Evolutionary conservation across 768 basidiomycete genomes (phyloP).

Genomic region (Arthromyces matolae): DNA sequence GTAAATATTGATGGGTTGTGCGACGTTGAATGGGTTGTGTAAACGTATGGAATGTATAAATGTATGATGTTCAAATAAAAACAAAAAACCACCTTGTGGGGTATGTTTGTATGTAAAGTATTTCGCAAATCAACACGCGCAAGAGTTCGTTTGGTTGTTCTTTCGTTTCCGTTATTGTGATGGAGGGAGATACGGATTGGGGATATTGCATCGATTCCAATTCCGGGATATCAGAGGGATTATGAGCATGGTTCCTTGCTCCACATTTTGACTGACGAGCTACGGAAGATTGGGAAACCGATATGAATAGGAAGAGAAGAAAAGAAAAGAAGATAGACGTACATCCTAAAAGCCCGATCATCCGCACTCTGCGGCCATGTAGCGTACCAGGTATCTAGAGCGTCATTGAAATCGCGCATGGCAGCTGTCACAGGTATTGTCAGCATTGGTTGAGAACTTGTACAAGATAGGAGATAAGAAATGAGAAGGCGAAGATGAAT

Average conservation of each 20-base stretch:
- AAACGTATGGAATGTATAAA: too few species aligned
- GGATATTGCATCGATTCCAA: not conserved
- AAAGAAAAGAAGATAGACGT: slow-evolving; percentile 9
- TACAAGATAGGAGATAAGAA: not conserved
- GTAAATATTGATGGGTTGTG: too few species aligned
- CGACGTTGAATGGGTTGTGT: too few species aligned
- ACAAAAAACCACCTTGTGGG: too few species aligned
- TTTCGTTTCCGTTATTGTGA: too few species aligned
- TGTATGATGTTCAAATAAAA: too few species aligned
- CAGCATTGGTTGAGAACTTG: not conserved
- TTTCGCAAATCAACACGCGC: too few species aligned
- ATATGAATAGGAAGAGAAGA: slow-evolving; percentile 3
- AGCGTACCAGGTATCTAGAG: slow-evolving; percentile 57
- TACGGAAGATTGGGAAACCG: slow-evolving; percentile 15
- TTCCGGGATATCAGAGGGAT: not conserved
- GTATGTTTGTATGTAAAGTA: too few species aligned
- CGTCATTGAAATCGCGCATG: slow-evolving; percentile 65
- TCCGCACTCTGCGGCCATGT: slow-evolving; percentile 65
- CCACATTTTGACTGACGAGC: slow-evolving; percentile 22
- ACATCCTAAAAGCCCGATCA: slow-evolving; percentile 71
- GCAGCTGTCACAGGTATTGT: slow-evolving; percentile 35
- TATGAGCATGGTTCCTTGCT: slow-evolving; percentile 12
- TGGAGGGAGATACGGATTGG: too few species aligned
- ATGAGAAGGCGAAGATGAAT: not conserved
- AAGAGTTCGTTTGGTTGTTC: too few species aligned